phyloP scores from a whole-genome alignment of 1,284 basidiomycete genomes.

The Papiliotrema fonsecae region DNA sequence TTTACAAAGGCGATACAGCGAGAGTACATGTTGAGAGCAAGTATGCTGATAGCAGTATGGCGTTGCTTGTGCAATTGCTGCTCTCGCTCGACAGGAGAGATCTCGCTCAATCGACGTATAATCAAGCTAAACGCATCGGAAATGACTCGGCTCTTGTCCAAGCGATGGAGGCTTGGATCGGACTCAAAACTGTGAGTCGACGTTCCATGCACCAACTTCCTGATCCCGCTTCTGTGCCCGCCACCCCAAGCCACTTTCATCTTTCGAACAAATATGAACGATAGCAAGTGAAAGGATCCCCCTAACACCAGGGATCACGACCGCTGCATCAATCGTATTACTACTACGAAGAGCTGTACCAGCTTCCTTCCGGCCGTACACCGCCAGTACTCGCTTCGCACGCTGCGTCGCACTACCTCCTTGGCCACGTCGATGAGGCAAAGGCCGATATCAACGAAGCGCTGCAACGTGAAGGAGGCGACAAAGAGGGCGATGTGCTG shows the following conservation, averaged over 20 bases:
- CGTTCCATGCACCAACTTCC: neutral
- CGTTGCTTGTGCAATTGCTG: constrained; percentile 75
- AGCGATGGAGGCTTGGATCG: constrained; percentile 80
- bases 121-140: constrained; percentile 72
- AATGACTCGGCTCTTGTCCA: constrained; percentile 86
- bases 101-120: constrained; percentile 78
- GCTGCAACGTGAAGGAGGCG: constrained; percentile 53
- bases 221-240: no score
- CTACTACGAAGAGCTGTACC: constrained; percentile 88
- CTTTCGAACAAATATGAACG: no score
- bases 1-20: neutral
- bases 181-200: constrained; percentile 67
- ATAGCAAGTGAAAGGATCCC: neutral
- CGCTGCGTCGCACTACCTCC: constrained; percentile 73
- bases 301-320: constrained; percentile 49
- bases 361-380: constrained; percentile 70
- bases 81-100: constrained; percentile 77
- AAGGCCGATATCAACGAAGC: constrained; percentile 80
- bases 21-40: neutral
- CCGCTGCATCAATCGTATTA: constrained; percentile 61
- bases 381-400: constrained; percentile 72
- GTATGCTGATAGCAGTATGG: constrained; percentile 55
- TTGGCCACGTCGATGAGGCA: constrained; percentile 74
- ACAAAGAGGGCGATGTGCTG: constrained; percentile 61
- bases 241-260: no score